These are phyloP conservation scores for Talaromyces wortmannii DNA, from an alignment of 495 filamentous ascomycete species.

Conservation along the genomic window DNA sequence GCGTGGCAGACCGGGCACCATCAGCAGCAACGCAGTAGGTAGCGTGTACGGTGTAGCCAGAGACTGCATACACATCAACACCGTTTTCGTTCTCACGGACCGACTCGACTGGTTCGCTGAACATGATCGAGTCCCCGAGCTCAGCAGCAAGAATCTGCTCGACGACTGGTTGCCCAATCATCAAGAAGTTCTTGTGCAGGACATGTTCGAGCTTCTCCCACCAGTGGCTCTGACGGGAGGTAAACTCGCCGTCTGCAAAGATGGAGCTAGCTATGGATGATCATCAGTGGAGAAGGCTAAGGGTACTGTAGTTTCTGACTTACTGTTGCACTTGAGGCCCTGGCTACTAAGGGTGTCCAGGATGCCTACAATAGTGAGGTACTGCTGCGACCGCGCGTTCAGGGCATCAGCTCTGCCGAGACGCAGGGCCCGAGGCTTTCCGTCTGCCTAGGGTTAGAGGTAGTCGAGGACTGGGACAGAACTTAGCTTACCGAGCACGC, in stretches of 20 bases:
- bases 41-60: neutral
- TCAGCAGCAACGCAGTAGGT: neutral
- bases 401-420: neutral
- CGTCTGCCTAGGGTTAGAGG: neutral
- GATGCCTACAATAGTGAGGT: neutral
- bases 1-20: neutral
- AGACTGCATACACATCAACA: neutral
- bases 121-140: neutral
- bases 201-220: neutral
- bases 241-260: neutral
- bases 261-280: neutral
- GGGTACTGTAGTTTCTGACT: neutral
- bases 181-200: neutral
- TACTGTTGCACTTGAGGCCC: conserved; percentile 1
- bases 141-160: neutral
- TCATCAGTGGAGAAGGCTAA: neutral
- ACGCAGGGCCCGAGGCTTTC: neutral
- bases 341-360: neutral
- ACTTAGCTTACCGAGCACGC: neutral
- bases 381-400: neutral
- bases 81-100: neutral
- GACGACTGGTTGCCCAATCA: conserved; percentile 1
- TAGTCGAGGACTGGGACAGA: neutral
- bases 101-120: neutral
- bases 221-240: conserved; percentile 1